These are phyloP conservation scores for Euphrasia arctica DNA, from an alignment of 305 asterid genomes.

Conservation along the genomic window DNA sequence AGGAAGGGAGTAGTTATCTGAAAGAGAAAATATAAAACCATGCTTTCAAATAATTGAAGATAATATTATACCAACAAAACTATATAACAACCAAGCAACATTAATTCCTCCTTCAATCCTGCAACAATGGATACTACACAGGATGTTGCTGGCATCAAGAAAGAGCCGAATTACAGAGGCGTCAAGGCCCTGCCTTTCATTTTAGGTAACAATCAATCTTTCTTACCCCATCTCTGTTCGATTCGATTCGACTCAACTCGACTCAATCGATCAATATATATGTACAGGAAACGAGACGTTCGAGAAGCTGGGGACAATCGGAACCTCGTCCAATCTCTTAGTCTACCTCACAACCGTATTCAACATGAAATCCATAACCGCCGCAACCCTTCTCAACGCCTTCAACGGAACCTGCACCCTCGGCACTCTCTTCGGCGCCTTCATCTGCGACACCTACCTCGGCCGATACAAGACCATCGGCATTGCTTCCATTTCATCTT, in stretches of 20 bases:
- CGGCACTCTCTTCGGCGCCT: slow-evolving; percentile 51
- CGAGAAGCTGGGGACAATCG: slow-evolving; percentile 58
- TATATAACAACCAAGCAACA: not conserved
- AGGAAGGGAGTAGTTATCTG: too few species aligned
- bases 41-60: too few species aligned
- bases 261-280: not conserved
- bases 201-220: not conserved
- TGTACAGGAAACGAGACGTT: slow-evolving; percentile 46
- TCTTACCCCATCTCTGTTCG: not conserved
- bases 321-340: slow-evolving; percentile 50
- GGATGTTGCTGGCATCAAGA: not conserved
- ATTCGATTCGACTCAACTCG: not conserved
- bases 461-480: slow-evolving; percentile 49
- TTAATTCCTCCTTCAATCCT: not conserved
- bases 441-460: slow-evolving; percentile 46
- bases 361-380: slow-evolving; percentile 43
- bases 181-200: slow-evolving; percentile 6
- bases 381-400: slow-evolving; percentile 45
- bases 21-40: too few species aligned
- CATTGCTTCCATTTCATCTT: slow-evolving; percentile 45
- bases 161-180: slow-evolving; percentile 8
- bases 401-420: slow-evolving; percentile 57
- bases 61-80: too few species aligned
- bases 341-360: slow-evolving; percentile 44
- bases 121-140: not conserved